Conservation (phyloP, 164 flowering plant species). For the Sedum album region DNA sequence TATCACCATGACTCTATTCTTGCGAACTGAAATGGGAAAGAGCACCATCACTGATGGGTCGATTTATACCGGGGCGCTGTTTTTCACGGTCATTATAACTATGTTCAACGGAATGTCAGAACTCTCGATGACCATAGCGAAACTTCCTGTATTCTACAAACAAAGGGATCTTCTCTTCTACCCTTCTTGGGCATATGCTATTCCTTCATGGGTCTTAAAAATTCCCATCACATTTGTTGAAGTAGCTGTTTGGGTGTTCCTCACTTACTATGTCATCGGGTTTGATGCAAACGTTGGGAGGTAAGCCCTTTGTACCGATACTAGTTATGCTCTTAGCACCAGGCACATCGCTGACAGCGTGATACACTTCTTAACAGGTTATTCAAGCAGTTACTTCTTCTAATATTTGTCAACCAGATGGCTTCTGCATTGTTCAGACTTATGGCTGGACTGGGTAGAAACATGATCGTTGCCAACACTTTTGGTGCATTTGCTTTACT, state of each 20-base stretch:
- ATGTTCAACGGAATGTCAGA: slow-evolving; percentile 45
- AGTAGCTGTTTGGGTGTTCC: slow-evolving; percentile 31
- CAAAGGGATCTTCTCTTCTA: slow-evolving; percentile 42
- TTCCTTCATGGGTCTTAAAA: slow-evolving; percentile 48
- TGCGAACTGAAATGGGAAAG: slow-evolving; percentile 34
- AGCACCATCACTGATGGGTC: slow-evolving; percentile 20
- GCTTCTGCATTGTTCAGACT: slow-evolving; percentile 38
- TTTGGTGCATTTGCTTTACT: slow-evolving; percentile 36
- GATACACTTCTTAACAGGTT: slow-evolving; percentile 24
- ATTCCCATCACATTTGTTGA: slow-evolving; percentile 37
- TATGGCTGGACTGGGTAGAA: slow-evolving; percentile 32
- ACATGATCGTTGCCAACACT: slow-evolving; percentile 41
- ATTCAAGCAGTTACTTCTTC: slow-evolving; percentile 34
- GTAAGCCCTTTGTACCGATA: too few relatives aligned
- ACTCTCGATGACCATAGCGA: slow-evolving; percentile 31
- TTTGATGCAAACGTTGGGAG: slow-evolving; percentile 40
- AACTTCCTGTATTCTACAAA: slow-evolving; percentile 51
- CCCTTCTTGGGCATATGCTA: slow-evolving; percentile 50
- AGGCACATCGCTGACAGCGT: background rate
- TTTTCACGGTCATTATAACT: slow-evolving; percentile 23
- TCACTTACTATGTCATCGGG: slow-evolving; percentile 46
- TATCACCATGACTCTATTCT: slow-evolving; percentile 30
- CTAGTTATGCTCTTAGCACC: background rate
- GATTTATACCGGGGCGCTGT: slow-evolving; percentile 32
- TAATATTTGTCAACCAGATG: slow-evolving; percentile 30